These are phyloP conservation scores for Isoetes engelmannii DNA, from an alignment of 83 land plant genomes.

Conservation along the genomic window DNA sequence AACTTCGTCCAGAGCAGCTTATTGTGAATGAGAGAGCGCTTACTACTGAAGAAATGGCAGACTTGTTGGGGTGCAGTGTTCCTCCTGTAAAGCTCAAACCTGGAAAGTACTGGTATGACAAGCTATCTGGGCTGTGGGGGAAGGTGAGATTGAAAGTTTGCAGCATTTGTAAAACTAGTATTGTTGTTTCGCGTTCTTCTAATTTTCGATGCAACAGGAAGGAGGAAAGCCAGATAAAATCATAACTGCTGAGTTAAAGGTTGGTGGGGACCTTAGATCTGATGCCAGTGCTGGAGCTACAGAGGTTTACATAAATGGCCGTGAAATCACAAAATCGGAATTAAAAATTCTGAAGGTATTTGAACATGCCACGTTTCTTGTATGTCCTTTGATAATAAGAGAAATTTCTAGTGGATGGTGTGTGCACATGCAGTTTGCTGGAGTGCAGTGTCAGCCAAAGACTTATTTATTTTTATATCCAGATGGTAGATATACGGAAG, in stretches of 20 bases:
- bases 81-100: conserved; percentile 86
- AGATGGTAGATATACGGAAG: conserved; percentile 93
- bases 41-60: conserved; percentile 71
- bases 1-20: conserved; percentile 86
- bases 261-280: conserved; percentile 59
- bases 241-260: conserved; percentile 72
- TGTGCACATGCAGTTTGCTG: conserved; percentile 88
- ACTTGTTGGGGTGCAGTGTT: conserved; percentile 55
- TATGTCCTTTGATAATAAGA: not conserved
- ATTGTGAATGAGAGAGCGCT: conserved; percentile 68
- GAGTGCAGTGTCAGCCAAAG: conserved; percentile 89
- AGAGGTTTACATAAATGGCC: conserved; percentile 80
- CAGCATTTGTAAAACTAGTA: too few relatives aligned
- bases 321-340: conserved; percentile 83
- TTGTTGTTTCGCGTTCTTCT: conserved; percentile 12
- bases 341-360: conserved; percentile 76
- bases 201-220: conserved; percentile 47
- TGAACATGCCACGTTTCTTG: too few relatives aligned
- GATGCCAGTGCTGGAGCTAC: conserved; percentile 87
- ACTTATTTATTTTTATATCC: conserved; percentile 92
- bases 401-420: too few relatives aligned
- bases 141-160: conserved; percentile 49
- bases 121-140: conserved; percentile 95
- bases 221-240: conserved; percentile 81
- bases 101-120: conserved; percentile 95